Evolutionary conservation across 495 filamentous ascomycete genomes (phyloP).

Genomic region (Parathielavia appendiculata): DNA sequence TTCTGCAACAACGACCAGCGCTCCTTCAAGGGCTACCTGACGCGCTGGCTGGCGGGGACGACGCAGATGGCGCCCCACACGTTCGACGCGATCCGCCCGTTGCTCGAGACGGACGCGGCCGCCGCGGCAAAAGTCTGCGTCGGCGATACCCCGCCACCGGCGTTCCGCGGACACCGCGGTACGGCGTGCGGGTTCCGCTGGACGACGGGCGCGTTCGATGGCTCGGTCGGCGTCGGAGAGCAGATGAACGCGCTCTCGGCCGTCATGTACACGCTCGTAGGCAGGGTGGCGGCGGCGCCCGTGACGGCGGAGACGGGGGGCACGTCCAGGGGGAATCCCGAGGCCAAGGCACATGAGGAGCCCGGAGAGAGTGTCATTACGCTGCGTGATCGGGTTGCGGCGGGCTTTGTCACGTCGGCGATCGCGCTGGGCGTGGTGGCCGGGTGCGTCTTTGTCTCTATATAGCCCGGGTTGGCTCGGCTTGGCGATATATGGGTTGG

Average conservation of each 20-base stretch:
- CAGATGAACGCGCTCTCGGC: slow-evolving; percentile 68
- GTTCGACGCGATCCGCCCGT: slow-evolving; percentile 49
- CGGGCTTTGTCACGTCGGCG: slow-evolving; percentile 58
- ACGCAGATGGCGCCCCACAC: slow-evolving; percentile 64
- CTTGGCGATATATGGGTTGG: neutral
- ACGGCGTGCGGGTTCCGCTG: slow-evolving; percentile 52
- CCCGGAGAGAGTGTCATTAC: slow-evolving; percentile 41
- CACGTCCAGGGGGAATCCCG: slow-evolving; percentile 58
- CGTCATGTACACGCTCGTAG: slow-evolving; percentile 58
- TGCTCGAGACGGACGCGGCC: slow-evolving; percentile 52
- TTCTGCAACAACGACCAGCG: slow-evolving; percentile 68
- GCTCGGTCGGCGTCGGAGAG: slow-evolving; percentile 55
- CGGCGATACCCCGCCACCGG: slow-evolving; percentile 48
- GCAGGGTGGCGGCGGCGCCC: slow-evolving; percentile 40
- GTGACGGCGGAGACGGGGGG: slow-evolving; percentile 56
- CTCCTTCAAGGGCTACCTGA: slow-evolving; percentile 70
- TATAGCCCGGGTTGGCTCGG: slow-evolving; percentile 16
- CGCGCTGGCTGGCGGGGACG: slow-evolving; percentile 63
- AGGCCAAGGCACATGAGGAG: slow-evolving; percentile 46
- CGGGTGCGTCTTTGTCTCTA: slow-evolving; percentile 42
- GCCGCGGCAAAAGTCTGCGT: slow-evolving; percentile 61
- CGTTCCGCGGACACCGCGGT: slow-evolving; percentile 44
- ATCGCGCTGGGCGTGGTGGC: slow-evolving; percentile 51
- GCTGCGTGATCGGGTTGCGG: slow-evolving; percentile 56
- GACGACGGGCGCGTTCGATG: slow-evolving; percentile 39